Evolutionary conservation across 768 basidiomycete species (phyloP), one percentile per base, ranked within the genome.

Genomic region (Suillus hirtellus): DNA sequence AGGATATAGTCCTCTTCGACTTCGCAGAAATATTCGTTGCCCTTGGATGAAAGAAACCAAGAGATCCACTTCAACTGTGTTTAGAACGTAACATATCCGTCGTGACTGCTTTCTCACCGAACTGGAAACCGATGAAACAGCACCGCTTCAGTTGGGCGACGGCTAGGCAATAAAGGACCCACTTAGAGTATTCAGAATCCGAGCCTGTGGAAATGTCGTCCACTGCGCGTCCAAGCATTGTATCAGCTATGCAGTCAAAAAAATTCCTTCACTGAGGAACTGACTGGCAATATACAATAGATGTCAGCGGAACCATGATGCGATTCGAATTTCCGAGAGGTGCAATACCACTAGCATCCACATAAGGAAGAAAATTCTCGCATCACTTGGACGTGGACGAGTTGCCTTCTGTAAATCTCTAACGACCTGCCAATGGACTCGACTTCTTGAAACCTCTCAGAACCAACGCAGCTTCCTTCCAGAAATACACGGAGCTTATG

Each of bases 21-120:
- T 81, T 99, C 96, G 76, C 96, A 97, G 72, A 98, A 99, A 80
- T 99, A 99, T 80, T 99, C 97, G 75, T 99, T 99, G 63, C 97
- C 96, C 75, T 97, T 97, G 21, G 94, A 95, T 24, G 93, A 93
- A 6, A 98, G 81, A 72, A 98, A 97, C 95, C 95, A 98, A 4
- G 95, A 94, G 69, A 96, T 96, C 95, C 95, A 98, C 93, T 96
- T 68, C 15, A 67, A 27, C 50, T 31, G 37, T 59, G 34, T 60
- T 69, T 40, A 76, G 59, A 65, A 69, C 64, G 43, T 12, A 61
- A 49, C n/a, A 56, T 65, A 62, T 66, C 46, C 17, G 44, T 49
- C 27, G 43, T 50, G 66, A 69, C 52, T 67, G 69, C 56, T 42
- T 68, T 72, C 71, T 70, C 62, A 73, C 70, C 66, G 70, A 73